Conservation (phyloP, 345 rosid species). For the Erodium maritimum region DNA sequence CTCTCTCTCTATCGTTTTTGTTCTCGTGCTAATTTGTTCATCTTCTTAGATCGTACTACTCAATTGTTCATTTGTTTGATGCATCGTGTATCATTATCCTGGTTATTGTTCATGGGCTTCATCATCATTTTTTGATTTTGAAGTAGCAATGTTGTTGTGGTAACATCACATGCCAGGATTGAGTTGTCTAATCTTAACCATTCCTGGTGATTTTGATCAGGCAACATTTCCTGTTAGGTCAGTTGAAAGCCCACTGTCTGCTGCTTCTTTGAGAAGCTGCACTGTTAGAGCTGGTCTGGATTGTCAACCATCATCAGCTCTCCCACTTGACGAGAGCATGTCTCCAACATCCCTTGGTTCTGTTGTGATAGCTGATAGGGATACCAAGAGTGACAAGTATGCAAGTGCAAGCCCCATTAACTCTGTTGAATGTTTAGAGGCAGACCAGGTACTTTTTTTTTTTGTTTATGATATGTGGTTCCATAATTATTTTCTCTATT, state of each 20-base stretch:
- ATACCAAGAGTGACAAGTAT: constrained; percentile 44
- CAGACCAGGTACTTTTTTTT: constrained; percentile 57
- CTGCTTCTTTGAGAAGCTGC: constrained; percentile 41
- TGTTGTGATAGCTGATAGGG: constrained; percentile 65
- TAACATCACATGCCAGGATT: background rate
- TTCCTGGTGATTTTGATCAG: constrained; percentile 8
- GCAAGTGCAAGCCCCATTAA: constrained; percentile 47
- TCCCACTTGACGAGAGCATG: constrained; percentile 65
- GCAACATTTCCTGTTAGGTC: constrained; percentile 45
- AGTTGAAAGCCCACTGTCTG: constrained; percentile 50
- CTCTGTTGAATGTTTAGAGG: constrained; percentile 76
- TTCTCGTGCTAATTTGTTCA: background rate
- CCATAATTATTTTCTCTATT: no score
- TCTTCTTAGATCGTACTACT: background rate
- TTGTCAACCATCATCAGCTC: constrained; percentile 37
- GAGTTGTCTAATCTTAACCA: background rate
- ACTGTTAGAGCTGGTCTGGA: constrained; percentile 35
- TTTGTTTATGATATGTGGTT: background rate
- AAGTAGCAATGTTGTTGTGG: background rate
- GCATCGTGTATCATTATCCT: background rate
- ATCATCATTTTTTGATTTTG: no score
- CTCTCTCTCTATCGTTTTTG: constrained; percentile 5
- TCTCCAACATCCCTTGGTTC: constrained; percentile 85
- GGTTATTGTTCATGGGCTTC: background rate
- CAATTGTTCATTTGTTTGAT: background rate